Conservation (phyloP, 305 asterid species). For the Fraxinus baroniana region DNA sequence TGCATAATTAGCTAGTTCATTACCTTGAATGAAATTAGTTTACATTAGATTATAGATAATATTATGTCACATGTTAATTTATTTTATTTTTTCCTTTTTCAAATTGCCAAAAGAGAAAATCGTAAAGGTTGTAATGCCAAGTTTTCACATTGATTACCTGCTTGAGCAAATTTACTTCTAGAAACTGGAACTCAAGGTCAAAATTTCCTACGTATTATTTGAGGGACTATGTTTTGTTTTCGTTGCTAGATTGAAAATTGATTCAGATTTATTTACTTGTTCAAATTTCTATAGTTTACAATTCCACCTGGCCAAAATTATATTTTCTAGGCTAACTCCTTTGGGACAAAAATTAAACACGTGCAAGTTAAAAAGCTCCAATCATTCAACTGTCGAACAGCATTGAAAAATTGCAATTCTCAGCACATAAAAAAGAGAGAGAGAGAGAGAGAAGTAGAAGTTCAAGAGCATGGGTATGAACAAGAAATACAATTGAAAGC, state of each 20-base stretch:
- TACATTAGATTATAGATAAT: neutral
- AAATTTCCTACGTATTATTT: neutral
- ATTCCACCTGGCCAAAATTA: neutral
- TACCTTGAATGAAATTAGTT: neutral
- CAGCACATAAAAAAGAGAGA: neutral
- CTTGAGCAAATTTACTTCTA: neutral
- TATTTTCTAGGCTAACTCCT: neutral
- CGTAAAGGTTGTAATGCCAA: neutral
- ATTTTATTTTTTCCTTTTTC: neutral
- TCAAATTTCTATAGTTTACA: neutral
- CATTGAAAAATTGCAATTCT: neutral
- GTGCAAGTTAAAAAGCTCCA: neutral
- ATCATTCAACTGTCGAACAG: neutral
- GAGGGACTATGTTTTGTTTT: neutral
- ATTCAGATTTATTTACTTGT: neutral
- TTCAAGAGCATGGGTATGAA: neutral
- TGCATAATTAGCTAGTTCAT: neutral
- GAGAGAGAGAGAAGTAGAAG: neutral
- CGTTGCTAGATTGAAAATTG: neutral
- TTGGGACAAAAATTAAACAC: neutral
- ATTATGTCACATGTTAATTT: neutral
- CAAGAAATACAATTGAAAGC: neutral
- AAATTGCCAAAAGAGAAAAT: neutral
- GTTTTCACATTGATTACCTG: neutral
- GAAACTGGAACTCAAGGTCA: neutral